Evolutionary conservation across 2,329 filamentous ascomycete genomes (phyloP).

Genomic region (Stagonosporopsis cucurbitacearum): DNA sequence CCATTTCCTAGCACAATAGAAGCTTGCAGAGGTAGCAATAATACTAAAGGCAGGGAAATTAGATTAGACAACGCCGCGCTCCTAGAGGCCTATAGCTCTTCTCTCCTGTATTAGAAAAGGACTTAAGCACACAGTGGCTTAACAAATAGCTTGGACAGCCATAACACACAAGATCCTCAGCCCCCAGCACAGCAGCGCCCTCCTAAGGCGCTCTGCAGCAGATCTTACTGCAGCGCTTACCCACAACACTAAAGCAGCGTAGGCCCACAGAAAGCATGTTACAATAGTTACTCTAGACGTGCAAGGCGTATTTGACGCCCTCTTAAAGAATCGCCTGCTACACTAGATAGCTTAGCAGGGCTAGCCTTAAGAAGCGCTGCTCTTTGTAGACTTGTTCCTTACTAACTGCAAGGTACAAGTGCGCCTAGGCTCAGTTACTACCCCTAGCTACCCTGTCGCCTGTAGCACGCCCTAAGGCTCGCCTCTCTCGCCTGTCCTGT

Average conservation of each 20-base stretch:
- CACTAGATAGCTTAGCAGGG: background rate
- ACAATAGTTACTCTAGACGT: slow-evolving; percentile 10
- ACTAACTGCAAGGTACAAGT: slow-evolving; percentile 5
- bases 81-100: slow-evolving; percentile 4
- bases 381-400: slow-evolving; percentile 3
- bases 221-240: slow-evolving; percentile 14
- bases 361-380: background rate
- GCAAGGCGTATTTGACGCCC: too few relatives aligned
- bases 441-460: too few relatives aligned
- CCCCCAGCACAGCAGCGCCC: slow-evolving; percentile 11
- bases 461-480: too few relatives aligned
- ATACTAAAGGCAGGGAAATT: too few relatives aligned
- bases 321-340: slow-evolving; percentile 13
- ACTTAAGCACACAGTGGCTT: slow-evolving; percentile 12
- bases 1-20: too few relatives aligned
- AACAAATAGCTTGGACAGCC: slow-evolving; percentile 8
- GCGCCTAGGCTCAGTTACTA: slow-evolving; percentile 1
- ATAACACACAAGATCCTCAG: slow-evolving; percentile 18
- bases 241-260: slow-evolving; percentile 7
- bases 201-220: slow-evolving; percentile 14
- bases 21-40: too few relatives aligned
- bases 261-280: slow-evolving; percentile 1
- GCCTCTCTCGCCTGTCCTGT: too few relatives aligned
- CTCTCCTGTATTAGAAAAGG: too few relatives aligned
- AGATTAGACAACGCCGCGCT: too few relatives aligned